These are phyloP conservation scores for Oxyria digyna DNA, from an alignment of 148 eudicot genomes.

Conservation along the genomic window DNA sequence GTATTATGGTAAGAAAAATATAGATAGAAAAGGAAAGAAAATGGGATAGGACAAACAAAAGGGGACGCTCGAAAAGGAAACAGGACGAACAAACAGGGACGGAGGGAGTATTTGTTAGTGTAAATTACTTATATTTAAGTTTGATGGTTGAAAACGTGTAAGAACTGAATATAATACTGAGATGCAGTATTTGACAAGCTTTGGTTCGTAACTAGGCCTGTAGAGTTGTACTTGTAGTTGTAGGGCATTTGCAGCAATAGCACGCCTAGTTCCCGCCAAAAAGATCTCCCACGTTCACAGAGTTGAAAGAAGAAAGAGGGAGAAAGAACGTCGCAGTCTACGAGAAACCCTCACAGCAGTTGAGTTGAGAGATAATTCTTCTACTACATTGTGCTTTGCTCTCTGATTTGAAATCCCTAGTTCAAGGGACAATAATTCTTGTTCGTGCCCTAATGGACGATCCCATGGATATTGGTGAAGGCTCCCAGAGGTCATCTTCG, in stretches of 20 bases:
- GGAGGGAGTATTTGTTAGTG: no score
- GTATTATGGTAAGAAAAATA: no score
- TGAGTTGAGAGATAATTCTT: not conserved
- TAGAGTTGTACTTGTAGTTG: no score
- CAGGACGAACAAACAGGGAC: no score
- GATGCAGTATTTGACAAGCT: no score
- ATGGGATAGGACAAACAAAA: no score
- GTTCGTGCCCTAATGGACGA: conserved; percentile 23
- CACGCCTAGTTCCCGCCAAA: conserved; percentile 4
- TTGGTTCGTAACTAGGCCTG: no score
- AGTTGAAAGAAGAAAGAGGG: not conserved
- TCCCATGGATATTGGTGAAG: conserved; percentile 21
- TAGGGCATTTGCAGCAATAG: not conserved
- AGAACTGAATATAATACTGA: no score
- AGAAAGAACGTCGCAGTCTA: not conserved
- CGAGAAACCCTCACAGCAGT: conserved; percentile 4
- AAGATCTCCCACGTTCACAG: not conserved
- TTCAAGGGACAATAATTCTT: not conserved
- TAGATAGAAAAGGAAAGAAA: no score
- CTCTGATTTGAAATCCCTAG: not conserved
- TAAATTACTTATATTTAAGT: no score
- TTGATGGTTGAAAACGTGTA: no score
- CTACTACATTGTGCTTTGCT: not conserved
- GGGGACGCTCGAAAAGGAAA: no score
- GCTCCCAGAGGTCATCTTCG: conserved; percentile 13